phyloP scores from a whole-genome alignment of 169 alveolate species.

The Amoebophrya sp. region DNA sequence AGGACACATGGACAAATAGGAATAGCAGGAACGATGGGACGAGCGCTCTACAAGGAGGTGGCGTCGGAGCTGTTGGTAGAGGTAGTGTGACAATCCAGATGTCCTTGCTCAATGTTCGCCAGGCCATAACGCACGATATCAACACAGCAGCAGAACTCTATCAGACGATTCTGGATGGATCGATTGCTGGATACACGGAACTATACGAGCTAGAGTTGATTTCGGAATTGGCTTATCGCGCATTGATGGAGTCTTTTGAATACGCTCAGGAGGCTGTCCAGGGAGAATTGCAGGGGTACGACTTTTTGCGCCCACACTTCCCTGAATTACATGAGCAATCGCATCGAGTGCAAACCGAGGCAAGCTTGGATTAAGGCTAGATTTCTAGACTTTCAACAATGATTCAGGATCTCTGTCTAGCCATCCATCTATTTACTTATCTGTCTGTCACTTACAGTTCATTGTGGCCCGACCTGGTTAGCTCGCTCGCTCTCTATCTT shows the following conservation, averaged over 20 bases:
- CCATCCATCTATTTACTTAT: too few species aligned
- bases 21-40: too few species aligned
- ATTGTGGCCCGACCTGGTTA: too few species aligned
- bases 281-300: background rate
- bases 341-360: slow-evolving; percentile 3
- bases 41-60: too few species aligned
- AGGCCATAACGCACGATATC: background rate
- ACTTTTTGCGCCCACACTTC: background rate
- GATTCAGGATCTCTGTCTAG: too few species aligned
- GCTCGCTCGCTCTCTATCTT: too few species aligned
- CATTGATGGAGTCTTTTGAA: background rate
- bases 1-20: too few species aligned
- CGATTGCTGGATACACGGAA: background rate
- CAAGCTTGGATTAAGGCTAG: background rate
- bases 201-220: background rate
- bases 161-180: background rate
- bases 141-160: background rate
- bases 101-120: background rate
- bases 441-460: too few species aligned
- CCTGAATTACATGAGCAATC: background rate
- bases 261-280: slow-evolving; percentile 7
- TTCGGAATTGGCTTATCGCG: background rate
- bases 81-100: too few species aligned
- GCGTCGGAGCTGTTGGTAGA: too few species aligned
- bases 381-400: too few species aligned